Base-by-base conservation (phyloP, 306 rosid species). In the Vigna hirtella region DNA sequence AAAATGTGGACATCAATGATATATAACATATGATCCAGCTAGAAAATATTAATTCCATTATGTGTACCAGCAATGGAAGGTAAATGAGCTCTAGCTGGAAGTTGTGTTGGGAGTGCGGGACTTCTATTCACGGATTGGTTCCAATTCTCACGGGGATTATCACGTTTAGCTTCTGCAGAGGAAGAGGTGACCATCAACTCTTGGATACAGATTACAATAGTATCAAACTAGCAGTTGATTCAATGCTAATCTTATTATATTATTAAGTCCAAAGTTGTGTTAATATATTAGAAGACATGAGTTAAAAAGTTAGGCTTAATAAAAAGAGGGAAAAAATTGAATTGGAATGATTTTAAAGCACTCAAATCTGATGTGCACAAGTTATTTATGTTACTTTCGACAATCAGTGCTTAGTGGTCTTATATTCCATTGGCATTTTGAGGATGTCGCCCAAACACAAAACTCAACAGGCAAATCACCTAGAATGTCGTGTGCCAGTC, bases 1-100 rank as follows among this genome's bases (percentile, higher is more conserved):
- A 65, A 59, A 66, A 55, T 11, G 56, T 45, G 50, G 50, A 38
- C 51, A 67, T 64, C 43, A 43, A 15, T 34, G 76, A 57, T 61
- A 77, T 80, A 42, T 43, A 4, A 43, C 9, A 43, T 42, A 42
- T 20, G 28, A 49, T 55, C 55, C 59, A 74, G 61, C 63, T 66
- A 26, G n/a, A 22, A 81, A 42, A 28, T 10, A 77, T 52, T 5
- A 57, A 17, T 22, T 70, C 15, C 64, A 57, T 26, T 66, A 78
- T 79, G 51, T 49, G 70, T 88, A 91, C 98, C 93, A 13, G 96
- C 89, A 77, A 87, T 89, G 77, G 98, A 86, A 73, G 98, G 98
- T 68, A 89, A 88, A 85, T 90, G 94, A 79, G 98, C 98, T 88
- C 90, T 74, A 40, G 89, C 88, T 77, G 97, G 98, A 85, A 94